Evolutionary conservation across 2,329 filamentous ascomycete genomes (phyloP).

Genomic region (Neocatenulostroma microsporum): DNA sequence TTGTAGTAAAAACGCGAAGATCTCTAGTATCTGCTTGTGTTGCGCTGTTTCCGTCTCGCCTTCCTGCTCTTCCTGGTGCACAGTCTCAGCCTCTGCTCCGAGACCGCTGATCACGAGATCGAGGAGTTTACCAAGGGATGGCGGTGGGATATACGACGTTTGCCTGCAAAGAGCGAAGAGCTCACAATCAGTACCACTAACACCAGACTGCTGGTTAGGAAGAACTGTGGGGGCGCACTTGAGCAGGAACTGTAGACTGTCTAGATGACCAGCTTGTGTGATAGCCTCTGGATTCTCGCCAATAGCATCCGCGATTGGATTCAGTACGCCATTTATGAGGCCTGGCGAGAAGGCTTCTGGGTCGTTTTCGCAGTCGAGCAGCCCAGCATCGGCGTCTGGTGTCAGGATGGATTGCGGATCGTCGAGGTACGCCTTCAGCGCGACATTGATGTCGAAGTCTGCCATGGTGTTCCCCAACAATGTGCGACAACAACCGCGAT

Average conservation of each 20-base stretch:
- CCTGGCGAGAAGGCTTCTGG: constrained; percentile 71
- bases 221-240: constrained; percentile 70
- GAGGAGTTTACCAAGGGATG: constrained; percentile 84
- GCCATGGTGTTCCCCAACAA: no score
- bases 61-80: constrained; percentile 85
- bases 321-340: constrained; percentile 76
- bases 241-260: constrained; percentile 89
- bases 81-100: constrained; percentile 68
- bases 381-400: constrained; percentile 71
- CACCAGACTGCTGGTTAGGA: constrained; percentile 21
- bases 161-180: constrained; percentile 62
- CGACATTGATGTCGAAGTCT: constrained; percentile 92
- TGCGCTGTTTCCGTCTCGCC: constrained; percentile 54
- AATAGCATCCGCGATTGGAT: constrained; percentile 86
- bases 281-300: constrained; percentile 88
- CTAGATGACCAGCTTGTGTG: constrained; percentile 68
- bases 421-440: constrained; percentile 93
- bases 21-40: constrained; percentile 86
- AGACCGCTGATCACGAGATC: constrained; percentile 72
- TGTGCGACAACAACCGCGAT: no score
- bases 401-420: constrained; percentile 78
- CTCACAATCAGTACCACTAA: constrained; percentile 52
- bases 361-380: constrained; percentile 89
- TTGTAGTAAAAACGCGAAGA: constrained; percentile 87
- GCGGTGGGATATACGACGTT: constrained; percentile 67